These are phyloP conservation scores for Ordospora colligata DNA, from an alignment of 371 early-diverging fungal genomes.

Conservation along the genomic window DNA sequence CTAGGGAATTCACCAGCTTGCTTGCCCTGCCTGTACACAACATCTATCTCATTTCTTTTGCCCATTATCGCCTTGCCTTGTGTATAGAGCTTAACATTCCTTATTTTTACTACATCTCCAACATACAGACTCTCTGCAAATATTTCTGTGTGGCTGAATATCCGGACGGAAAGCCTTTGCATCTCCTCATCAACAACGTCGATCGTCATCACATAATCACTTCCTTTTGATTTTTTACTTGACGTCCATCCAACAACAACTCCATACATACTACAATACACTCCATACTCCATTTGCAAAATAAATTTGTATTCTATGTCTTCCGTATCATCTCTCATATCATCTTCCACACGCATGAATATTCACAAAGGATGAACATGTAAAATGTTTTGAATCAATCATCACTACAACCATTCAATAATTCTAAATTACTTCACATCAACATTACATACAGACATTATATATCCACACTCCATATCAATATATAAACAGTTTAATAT, in stretches of 20 bases:
- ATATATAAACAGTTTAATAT: too few species aligned
- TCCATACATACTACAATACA: background rate
- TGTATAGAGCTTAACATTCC: background rate
- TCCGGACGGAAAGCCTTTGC: slow-evolving; percentile 8
- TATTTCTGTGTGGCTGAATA: slow-evolving; percentile 4
- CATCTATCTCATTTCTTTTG: background rate
- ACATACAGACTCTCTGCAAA: background rate
- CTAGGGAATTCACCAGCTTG: too few species aligned
- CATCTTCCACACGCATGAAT: background rate
- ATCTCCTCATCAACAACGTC: slow-evolving; percentile 13
- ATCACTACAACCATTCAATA: too few species aligned
- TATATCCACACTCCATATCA: too few species aligned
- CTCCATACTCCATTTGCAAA: background rate
- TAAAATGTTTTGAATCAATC: too few species aligned
- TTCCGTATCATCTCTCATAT: background rate
- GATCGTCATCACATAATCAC: slow-evolving; percentile 21
- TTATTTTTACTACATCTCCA: background rate
- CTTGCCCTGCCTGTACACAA: background rate
- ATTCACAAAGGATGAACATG: too few species aligned
- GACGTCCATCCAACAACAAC: background rate
- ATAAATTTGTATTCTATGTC: background rate
- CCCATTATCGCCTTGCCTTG: background rate
- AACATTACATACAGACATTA: too few species aligned
- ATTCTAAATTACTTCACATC: too few species aligned
- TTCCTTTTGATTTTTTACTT: slow-evolving; percentile 1